Base-by-base conservation (phyloP, 129 eudicot genomes). In the Centella asiatica region DNA sequence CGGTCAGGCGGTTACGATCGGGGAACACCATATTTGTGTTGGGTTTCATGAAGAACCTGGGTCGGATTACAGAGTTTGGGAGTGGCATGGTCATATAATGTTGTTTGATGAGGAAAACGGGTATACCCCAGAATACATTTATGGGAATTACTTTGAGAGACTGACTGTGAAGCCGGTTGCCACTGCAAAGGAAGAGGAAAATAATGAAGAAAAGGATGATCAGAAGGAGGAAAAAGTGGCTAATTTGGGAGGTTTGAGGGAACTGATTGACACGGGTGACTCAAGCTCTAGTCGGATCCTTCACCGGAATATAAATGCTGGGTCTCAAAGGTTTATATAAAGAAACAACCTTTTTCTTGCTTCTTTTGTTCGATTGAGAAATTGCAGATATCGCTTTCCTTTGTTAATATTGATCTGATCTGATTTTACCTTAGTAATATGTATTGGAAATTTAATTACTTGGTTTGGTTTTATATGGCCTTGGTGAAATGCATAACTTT, bases 141-240 rank as follows among this genome's bases (percentile, higher is more conserved):
- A 53, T 53, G 59, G 59, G 59, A 53, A 53, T 53, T 53, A 53
- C 27, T 53, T 53, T n/a, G 59, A 53, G 36, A 53, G 59, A 34
- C 19, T 27, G 34, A 6, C 6, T 13, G 34, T 13, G 22, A 53
- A 53, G 9, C 17, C 0, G 22, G 2, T 0, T 53, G 59, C 5
- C 0, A 20, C 14, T 52, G 36, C 27, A 0, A 26, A 53, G 6
- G 36, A 52, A 19, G 19, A 25, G 17, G 17, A 27, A 14, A n/a
- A 53, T 10, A 2, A 31, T 27, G 19, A 25, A 20, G 17, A 27
- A 14, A n/a, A 53, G 5, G 4, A 31, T 27, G 59, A 5, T 26
- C 33, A 53, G 4, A 53, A 53, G 59, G 59, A 53, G 33, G 36
- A 11, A 12, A 31, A 15, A 27, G 19, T 24, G 25, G 20, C 33